Evolutionary conservation across 768 basidiomycete species (phyloP).

Genomic region (Rhodotorula babjevae): DNA sequence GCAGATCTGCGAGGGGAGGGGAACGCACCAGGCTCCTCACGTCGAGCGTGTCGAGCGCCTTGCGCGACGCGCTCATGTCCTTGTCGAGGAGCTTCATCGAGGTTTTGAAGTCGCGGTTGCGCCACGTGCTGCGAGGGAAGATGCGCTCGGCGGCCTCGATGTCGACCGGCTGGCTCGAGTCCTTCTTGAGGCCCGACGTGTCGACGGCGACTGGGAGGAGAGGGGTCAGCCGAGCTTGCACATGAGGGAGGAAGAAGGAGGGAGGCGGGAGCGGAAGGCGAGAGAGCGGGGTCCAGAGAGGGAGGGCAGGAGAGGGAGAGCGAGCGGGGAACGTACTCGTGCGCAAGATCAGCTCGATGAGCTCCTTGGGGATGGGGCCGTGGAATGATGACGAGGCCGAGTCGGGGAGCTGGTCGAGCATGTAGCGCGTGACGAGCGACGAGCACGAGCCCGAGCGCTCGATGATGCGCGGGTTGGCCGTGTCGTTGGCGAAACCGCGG

Average conservation of each 20-base stretch:
- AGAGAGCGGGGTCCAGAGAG: neutral
- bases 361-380: slow-evolving; percentile 23
- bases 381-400: neutral
- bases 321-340: slow-evolving; percentile 2
- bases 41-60: slow-evolving; percentile 23
- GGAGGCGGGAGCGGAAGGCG: neutral
- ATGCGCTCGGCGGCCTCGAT: slow-evolving; percentile 2
- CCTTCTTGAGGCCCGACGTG: slow-evolving; percentile 13
- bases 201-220: slow-evolving; percentile 30
- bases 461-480: slow-evolving; percentile 32
- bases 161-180: slow-evolving; percentile 10
- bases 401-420: slow-evolving; percentile 24
- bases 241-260: neutral
- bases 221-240: too few relatives aligned
- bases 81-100: slow-evolving; percentile 27
- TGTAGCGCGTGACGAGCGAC: slow-evolving; percentile 19
- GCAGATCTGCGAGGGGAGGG: too few relatives aligned
- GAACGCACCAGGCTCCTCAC: slow-evolving; percentile 15
- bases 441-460: slow-evolving; percentile 23
- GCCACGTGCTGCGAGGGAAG: slow-evolving; percentile 6
- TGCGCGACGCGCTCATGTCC: slow-evolving; percentile 19
- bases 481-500: slow-evolving; percentile 10
- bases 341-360: slow-evolving; percentile 32
- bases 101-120: slow-evolving; percentile 10
- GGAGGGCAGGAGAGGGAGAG: neutral